Conservation (phyloP, 768 basidiomycete genomes). For the Agrocybe chaxingu region DNA sequence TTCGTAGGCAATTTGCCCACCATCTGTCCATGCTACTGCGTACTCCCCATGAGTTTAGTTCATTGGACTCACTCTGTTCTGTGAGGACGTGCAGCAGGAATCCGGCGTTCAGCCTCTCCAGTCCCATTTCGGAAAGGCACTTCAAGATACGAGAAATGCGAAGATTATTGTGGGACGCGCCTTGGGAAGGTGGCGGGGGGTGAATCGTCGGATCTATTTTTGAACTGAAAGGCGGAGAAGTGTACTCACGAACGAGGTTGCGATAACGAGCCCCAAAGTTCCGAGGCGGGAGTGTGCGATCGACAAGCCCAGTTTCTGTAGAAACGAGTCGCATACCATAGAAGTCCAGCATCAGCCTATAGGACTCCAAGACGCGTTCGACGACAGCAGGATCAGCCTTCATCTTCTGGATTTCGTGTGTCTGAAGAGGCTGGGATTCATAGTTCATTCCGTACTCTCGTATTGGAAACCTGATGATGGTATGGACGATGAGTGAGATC, state of each 20-base stretch:
- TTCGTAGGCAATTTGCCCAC: slow-evolving; percentile 74
- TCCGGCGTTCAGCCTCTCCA: slow-evolving; percentile 61
- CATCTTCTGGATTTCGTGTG: slow-evolving; percentile 60
- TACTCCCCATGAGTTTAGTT: slow-evolving; percentile 47
- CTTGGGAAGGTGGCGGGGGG: slow-evolving; percentile 29
- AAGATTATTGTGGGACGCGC: slow-evolving; percentile 70
- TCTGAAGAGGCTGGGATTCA: slow-evolving; percentile 62
- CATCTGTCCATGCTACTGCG: slow-evolving; percentile 69
- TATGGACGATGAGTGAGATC: no score
- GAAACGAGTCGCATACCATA: slow-evolving; percentile 71
- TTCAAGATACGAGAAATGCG: slow-evolving; percentile 78
- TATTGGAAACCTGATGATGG: slow-evolving; percentile 57
- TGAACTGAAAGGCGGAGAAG: background rate
- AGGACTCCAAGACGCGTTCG: slow-evolving; percentile 53
- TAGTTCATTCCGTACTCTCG: slow-evolving; percentile 73
- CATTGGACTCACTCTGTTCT: slow-evolving; percentile 60
- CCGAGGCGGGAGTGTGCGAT: slow-evolving; percentile 44
- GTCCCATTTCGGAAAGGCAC: slow-evolving; percentile 66
- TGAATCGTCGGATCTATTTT: slow-evolving; percentile 15
- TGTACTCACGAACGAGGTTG: slow-evolving; percentile 63
- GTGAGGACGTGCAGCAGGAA: slow-evolving; percentile 67
- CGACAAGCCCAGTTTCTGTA: slow-evolving; percentile 55
- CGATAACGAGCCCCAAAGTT: slow-evolving; percentile 53
- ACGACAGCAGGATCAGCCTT: slow-evolving; percentile 45
- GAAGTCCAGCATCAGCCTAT: slow-evolving; percentile 75